Evolutionary conservation across 768 basidiomycete species (phyloP), one percentile per base, ranked within the genome.

Genomic region (Mycena epipterygia): DNA sequence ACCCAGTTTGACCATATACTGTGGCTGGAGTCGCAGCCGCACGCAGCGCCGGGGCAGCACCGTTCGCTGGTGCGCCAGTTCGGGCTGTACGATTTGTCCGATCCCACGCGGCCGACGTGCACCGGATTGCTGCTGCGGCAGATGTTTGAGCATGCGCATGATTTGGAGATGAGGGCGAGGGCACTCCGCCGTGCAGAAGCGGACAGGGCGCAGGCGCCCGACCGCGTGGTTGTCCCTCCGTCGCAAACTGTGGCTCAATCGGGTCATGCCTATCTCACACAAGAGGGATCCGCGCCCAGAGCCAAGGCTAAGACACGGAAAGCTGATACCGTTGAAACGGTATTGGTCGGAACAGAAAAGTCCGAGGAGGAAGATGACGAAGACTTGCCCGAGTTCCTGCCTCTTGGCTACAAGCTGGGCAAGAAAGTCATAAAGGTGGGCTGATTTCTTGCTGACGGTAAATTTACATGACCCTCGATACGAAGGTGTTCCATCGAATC

Each of bases 401-500:
- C 64, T 35, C 13, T 30, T 14, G 64, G 32, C 1, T 65, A 33
- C 64, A 65, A 65, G 42, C 6, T 65, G 12, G 64, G 64, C 16
- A 65, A 56, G 21, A 65, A 65, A 25, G 53, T 48, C 5, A 1
- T 56, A 6, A 65, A 65, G 64, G 64, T 56, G 23, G n/a, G 7
- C n/a, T 25, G 16, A 0, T 4, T 65, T 44, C 19, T 19, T 3
- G 16, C 23, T 56, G n/a, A n/a, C n/a, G n/a, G n/a, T n/a, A n/a
- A n/a, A n/a, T n/a, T n/a, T n/a, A n/a, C n/a, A n/a, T n/a, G n/a
- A n/a, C n/a, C n/a, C n/a, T n/a, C n/a, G n/a, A n/a, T n/a, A n/a
- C n/a, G n/a, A n/a, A 67, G 65, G 46, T 67, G 46, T 67, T 67
- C 25, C 65, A 67, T n/a, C 65, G 65, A n/a, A 59, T 67, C 17